Evolutionary conservation across 1,139 yeast genomes (phyloP).

Genomic region (Meyerozyma elateridarum): DNA sequence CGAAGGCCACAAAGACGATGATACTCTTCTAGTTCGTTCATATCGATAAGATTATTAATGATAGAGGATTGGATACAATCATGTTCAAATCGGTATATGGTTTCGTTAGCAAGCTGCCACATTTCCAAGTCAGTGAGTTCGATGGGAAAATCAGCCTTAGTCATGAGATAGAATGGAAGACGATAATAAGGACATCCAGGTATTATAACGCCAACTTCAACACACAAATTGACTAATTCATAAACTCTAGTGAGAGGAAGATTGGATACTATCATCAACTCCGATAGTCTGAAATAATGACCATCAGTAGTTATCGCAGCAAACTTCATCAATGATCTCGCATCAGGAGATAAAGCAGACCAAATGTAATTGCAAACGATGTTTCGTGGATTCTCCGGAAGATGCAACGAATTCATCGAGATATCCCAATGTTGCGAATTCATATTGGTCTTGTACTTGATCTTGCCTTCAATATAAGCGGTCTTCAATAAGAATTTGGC

Average conservation of each 20-base stretch:
- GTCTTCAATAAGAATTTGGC: constrained; percentile 12
- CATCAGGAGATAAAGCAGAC: constrained; percentile 15
- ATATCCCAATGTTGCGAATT: constrained; percentile 13
- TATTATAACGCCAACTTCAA: constrained; percentile 28
- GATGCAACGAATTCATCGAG: constrained; percentile 7
- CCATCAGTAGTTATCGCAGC: constrained; percentile 44
- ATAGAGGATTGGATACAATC: constrained; percentile 28
- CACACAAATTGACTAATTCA: constrained; percentile 29
- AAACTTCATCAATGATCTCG: constrained; percentile 27
- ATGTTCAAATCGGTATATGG: constrained; percentile 33
- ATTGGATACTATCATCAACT: constrained; percentile 37
- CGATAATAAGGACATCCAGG: constrained; percentile 46
- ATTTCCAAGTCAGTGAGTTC: constrained; percentile 32
- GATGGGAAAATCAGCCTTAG: constrained; percentile 31
- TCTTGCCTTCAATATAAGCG: constrained; percentile 9
- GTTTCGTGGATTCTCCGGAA: constrained; percentile 6
- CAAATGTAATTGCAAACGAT: constrained; percentile 13
- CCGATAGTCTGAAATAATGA: constrained; percentile 39
- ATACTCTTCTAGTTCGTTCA: constrained; percentile 24
- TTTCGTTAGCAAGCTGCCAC: constrained; percentile 31
- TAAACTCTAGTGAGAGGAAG: constrained; percentile 23
- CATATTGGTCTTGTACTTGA: constrained; percentile 9
- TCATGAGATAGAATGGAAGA: constrained; percentile 40
- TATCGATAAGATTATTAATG: constrained; percentile 20
- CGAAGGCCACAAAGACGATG: constrained; percentile 44